Base-by-base conservation (phyloP, 768 basidiomycete species). In the Saitozyma podzolica region DNA sequence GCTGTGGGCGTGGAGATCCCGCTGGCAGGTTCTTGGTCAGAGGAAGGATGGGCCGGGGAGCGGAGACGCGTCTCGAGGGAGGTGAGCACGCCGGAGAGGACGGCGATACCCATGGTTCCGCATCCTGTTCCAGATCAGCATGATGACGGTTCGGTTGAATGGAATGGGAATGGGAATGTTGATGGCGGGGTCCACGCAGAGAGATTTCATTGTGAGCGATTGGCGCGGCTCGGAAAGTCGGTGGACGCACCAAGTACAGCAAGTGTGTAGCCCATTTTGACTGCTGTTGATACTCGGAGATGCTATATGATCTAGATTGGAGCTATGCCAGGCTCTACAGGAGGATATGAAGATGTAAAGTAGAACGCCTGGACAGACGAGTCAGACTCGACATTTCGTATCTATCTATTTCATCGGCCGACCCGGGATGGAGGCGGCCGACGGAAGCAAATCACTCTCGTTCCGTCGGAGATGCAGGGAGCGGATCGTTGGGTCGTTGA, bases 81-180 rank as follows among this genome's bases (percentile, higher is more conserved):
- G 65, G 88, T 85, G 55, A 96, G 83, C 48, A 97, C 89, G 50
- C 96, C 96, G 20, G 95, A 94, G 54, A 93, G 85, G 78, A 99
- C 85, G 62, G 96, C 93, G 70, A 97, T 81, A 61, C 96, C 96
- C 96, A 99, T 98, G 10, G 95, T 98, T 61, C 96, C 96, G 80
- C 96, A 98, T 84, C 95, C 96, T 78, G 73, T 13, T 62, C 88
- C 73, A 61, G 63, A 52, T 64, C 70, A 55, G 55, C 67, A 14
- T 40, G n/a, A 37, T 48, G 51, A 10, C 42, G 16, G 55, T 37
- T 62, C 19, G 70, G 58, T 17, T 40, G 9, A 29, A 29, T 2
- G 29, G n/a, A n/a, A 29, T 5, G 29, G 29, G 29, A 29, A 5
- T n/a, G 29, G 29, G 29, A 2, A 2, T 29, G 5, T 29, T 5